These are phyloP conservation scores for Xerocomellus chrysenteron DNA, from an alignment of 768 basidiomycete species.

Conservation along the genomic window DNA sequence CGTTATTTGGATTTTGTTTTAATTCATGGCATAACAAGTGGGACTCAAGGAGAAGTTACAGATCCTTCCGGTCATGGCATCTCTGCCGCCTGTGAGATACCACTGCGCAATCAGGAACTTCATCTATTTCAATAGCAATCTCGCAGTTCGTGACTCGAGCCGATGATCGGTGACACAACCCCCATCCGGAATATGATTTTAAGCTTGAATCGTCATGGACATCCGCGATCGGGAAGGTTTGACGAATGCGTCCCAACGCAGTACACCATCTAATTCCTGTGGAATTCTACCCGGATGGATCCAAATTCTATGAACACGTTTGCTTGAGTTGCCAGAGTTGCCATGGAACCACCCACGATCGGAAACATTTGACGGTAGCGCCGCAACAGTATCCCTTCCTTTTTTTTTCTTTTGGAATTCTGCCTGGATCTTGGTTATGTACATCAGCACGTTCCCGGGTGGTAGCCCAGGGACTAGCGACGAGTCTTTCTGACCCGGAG, in stretches of 20 bases:
- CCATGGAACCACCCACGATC: background rate
- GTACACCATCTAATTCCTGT: background rate
- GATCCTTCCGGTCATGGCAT: conserved; percentile 44
- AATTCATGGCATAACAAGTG: conserved; percentile 39
- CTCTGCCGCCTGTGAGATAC: conserved; percentile 7
- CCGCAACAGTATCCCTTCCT: background rate
- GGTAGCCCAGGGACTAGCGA: background rate
- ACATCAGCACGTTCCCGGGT: conserved; percentile 13
- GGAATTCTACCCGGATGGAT: background rate
- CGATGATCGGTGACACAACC: background rate
- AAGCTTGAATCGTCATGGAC: conserved; percentile 1
- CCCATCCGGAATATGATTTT: background rate
- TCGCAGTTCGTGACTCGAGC: no score
- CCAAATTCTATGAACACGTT: conserved; percentile 5
- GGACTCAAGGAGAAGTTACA: conserved; percentile 52
- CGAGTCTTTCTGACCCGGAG: background rate
- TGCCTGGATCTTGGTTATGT: background rate
- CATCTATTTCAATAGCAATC: background rate
- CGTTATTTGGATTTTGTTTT: background rate
- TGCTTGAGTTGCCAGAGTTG: background rate
- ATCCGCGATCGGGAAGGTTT: background rate
- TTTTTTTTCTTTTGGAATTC: background rate
- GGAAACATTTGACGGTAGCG: background rate
- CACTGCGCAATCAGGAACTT: background rate
- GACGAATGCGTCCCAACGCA: background rate